Evolutionary conservation across 2,329 filamentous ascomycete genomes (phyloP), one percentile per base, ranked within the genome.

Genomic region (Aureobasidium vineae): DNA sequence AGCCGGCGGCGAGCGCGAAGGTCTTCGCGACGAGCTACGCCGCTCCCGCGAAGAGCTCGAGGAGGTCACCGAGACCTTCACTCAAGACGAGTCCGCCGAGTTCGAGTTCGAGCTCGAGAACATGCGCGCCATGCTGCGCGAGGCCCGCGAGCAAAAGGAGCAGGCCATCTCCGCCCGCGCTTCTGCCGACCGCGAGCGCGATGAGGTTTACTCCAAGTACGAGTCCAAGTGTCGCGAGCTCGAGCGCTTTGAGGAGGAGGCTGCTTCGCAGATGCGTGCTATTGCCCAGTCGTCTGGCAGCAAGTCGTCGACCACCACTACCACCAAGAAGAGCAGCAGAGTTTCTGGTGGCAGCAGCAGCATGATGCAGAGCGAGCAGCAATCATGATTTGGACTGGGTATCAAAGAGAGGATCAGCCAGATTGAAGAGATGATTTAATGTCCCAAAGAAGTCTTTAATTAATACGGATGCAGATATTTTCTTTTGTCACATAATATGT

Each of bases 61-160:
- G 50, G 71, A 74, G 41, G 68, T 74, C 57, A 72, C 67, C 38
- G 73, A 74, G 64, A 72, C 69, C 40, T 68, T 72, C 65, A 72
- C 70, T 31, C 68, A 69, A 33, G 69, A 72, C 66, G 69, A 69
- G 40, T 68, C 64, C 49, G 69, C 67, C 26, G 72, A 74, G 52
- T 68, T 72, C 28, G 70, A 74, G 63, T 71, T 68, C 59, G 73
- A 75, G 59, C 73, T 75, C 63, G 72, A 75, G 33, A 70, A 53
- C 43, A 70, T 75, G 31, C 69, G 72, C 54, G 67, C 69, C 28
- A 67, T 72, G 65, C 69, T 75, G 40, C 67, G 68, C 26, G 72
- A 74, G 31, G 70, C 73, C 5, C 71, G 70, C n/a, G 71, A 75
- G 67, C 72, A 74, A 66, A 72, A 72, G 31, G 73, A 74, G 45